Conservation (phyloP, 2,329 filamentous ascomycete species). For the Xylaria arbuscula region DNA sequence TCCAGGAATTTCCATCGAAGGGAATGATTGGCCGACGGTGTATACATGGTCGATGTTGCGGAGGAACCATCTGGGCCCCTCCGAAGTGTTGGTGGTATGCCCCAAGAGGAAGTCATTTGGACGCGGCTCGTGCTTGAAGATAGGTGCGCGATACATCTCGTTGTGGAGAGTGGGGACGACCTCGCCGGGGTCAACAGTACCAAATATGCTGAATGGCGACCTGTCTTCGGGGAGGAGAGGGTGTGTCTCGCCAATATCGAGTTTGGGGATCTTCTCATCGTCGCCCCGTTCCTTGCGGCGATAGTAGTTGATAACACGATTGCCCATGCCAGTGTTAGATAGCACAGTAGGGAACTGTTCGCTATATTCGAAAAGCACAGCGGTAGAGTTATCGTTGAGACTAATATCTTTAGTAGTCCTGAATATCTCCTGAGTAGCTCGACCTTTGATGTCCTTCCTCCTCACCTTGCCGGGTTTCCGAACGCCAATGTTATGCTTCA, state of each 20-base stretch:
- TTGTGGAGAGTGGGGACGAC: conserved; percentile 93
- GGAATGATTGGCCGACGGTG: conserved; percentile 92
- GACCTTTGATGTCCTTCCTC: conserved; percentile 83
- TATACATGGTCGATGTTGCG: conserved; percentile 92
- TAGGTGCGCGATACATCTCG: conserved; percentile 91
- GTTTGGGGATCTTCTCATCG: conserved; percentile 82
- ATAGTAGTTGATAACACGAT: conserved; percentile 96
- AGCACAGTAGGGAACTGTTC: conserved; percentile 92
- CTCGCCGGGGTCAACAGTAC: conserved; percentile 90
- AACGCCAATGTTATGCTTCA: conserved; percentile 47
- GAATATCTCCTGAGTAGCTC: conserved; percentile 82
- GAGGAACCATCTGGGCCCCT: conserved; percentile 84
- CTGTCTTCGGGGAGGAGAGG: conserved; percentile 92
- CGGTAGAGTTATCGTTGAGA: conserved; percentile 87
- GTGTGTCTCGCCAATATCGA: conserved; percentile 87
- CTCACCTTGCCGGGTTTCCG: conserved; percentile 75
- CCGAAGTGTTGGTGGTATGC: conserved; percentile 80
- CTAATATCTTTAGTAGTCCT: conserved; percentile 83
- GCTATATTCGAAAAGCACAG: conserved; percentile 92
- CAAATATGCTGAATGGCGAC: conserved; percentile 95
- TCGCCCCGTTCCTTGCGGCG: conserved; percentile 79
- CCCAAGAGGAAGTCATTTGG: conserved; percentile 87
- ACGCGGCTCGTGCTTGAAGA: conserved; percentile 86
- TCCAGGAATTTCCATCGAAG: conserved; percentile 89
- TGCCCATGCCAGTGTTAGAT: conserved; percentile 98